Percentiles rank a stretch among this genome's conserved stretches.
Conservation (phyloP, 345 rosid genomes). For the Jatropha curcas region DNA sequence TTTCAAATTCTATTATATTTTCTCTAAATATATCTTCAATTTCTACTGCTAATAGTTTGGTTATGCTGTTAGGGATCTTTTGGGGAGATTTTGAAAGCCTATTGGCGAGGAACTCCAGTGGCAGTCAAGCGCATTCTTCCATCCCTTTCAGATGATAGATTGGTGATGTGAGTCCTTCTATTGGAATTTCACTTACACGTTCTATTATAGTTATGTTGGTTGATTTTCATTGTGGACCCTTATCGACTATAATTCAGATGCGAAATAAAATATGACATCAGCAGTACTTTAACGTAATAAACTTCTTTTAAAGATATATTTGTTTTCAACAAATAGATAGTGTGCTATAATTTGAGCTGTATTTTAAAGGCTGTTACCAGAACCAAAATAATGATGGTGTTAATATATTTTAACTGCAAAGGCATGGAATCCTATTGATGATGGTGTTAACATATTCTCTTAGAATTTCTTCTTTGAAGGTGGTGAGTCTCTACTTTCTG, state of each 20-base stretch:
- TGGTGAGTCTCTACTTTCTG: background rate
- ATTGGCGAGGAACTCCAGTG: slow-evolving; percentile 99
- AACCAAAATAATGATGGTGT: slow-evolving; percentile 2
- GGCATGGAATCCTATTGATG: background rate
- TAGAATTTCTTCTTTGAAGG: background rate
- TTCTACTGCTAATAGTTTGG: slow-evolving; percentile 27
- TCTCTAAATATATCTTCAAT: slow-evolving; percentile 5
- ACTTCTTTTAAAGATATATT: background rate
- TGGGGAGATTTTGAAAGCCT: slow-evolving; percentile 93
- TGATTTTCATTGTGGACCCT: background rate
- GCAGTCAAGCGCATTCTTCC: slow-evolving; percentile 98
- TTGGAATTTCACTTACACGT: slow-evolving; percentile 1
- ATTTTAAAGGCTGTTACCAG: slow-evolving; percentile 10
- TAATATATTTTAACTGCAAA: background rate
- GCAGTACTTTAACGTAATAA: background rate
- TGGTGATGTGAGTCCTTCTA: slow-evolving; percentile 73
- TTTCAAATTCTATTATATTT: slow-evolving; percentile 2
- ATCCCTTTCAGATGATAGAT: slow-evolving; percentile 95
- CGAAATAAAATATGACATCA: background rate
- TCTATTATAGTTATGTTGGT: background rate
- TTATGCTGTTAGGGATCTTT: slow-evolving; percentile 74
- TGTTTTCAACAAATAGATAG: background rate
- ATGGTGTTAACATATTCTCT: too few relatives aligned
- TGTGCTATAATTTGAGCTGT: background rate
- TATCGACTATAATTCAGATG: background rate